Percentiles rank a stretch among this genome's conserved stretches.
phyloP scores from a whole-genome alignment of 192 early-diverging fungal species.

The Mortierella alpina region DNA sequence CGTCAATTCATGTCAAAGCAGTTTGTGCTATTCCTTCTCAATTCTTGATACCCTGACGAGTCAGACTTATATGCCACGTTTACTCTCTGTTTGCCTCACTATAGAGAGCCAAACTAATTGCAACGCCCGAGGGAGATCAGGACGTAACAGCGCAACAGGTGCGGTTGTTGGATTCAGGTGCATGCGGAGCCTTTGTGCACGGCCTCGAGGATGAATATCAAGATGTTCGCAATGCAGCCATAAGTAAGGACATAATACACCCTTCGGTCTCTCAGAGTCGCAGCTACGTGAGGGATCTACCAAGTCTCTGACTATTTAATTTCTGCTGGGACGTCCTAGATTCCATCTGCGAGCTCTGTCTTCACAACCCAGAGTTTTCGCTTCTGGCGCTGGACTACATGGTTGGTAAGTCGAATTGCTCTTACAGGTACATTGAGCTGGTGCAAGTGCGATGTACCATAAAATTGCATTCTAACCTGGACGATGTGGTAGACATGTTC shows the following conservation, averaged over 20 bases:
- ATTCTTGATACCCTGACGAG: no score
- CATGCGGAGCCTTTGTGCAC: constrained; percentile 95
- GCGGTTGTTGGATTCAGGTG: constrained; percentile 79
- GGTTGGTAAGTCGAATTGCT: constrained; percentile 64
- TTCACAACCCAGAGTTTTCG: constrained; percentile 77
- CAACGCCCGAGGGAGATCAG: constrained; percentile 73
- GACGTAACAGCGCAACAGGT: constrained; percentile 77
- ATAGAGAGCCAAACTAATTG: constrained; percentile 55
- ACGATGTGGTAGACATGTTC: constrained; percentile 82
- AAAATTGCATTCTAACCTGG: no score
- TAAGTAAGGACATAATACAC: constrained; percentile 63
- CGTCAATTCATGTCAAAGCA: not conserved
- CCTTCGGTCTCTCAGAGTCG: no score
- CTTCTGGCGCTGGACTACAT: constrained; percentile 82
- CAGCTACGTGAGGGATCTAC: no score
- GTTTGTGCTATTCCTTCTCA: not conserved
- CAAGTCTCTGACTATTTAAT: not conserved
- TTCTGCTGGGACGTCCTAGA: constrained; percentile 53
- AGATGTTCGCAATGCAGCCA: constrained; percentile 86
- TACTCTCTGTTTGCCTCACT: not conserved
- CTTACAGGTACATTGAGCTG: not conserved
- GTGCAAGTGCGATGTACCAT: not conserved
- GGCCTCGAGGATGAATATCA: constrained; percentile 96
- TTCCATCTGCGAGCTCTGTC: constrained; percentile 82
- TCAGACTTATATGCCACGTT: not conserved